phyloP scores from a whole-genome alignment of 768 basidiomycete genomes.

The Tremella yokohamensis region DNA sequence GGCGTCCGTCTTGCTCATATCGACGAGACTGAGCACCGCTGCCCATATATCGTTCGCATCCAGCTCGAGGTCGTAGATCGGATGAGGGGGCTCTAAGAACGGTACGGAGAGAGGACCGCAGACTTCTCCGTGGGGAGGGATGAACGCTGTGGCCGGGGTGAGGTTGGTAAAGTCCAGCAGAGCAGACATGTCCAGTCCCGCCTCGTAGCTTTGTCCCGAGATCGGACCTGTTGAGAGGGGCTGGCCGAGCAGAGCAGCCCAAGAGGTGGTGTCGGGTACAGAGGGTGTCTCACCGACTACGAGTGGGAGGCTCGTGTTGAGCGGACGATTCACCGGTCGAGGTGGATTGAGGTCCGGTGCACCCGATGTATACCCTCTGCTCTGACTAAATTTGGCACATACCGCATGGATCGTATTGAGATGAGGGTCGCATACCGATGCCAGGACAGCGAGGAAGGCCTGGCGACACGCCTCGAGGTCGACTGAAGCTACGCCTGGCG shows the following conservation, averaged over 20 bases:
- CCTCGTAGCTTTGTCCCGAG: too few species aligned
- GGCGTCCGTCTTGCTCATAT: constrained; percentile 2
- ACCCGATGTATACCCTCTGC: background rate
- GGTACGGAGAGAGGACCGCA: constrained; percentile 7
- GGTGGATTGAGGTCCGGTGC: constrained; percentile 2
- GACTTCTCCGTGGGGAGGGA: background rate
- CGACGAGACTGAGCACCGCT: constrained; percentile 2
- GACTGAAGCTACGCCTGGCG: background rate
- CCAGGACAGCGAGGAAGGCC: constrained; percentile 10
- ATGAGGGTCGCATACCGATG: constrained; percentile 16
- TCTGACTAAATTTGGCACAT: constrained; percentile 8
- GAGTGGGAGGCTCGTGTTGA: background rate
- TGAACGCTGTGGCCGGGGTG: background rate
- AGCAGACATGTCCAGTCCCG: background rate
- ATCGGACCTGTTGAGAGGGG: background rate
- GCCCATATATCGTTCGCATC: constrained; percentile 6
- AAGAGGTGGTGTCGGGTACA: too few species aligned
- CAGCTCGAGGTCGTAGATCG: constrained; percentile 3
- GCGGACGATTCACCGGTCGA: constrained; percentile 1
- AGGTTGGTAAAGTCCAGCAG: constrained; percentile 7
- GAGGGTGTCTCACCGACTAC: background rate
- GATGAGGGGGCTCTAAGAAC: constrained; percentile 9
- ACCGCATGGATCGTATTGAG: constrained; percentile 16
- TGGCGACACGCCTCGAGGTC: constrained; percentile 8
- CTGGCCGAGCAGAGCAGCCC: too few species aligned